Evolutionary conservation across 441 rosid genomes (phyloP), one percentile per base, ranked within the genome.

Genomic region (Croton laevigatus): DNA sequence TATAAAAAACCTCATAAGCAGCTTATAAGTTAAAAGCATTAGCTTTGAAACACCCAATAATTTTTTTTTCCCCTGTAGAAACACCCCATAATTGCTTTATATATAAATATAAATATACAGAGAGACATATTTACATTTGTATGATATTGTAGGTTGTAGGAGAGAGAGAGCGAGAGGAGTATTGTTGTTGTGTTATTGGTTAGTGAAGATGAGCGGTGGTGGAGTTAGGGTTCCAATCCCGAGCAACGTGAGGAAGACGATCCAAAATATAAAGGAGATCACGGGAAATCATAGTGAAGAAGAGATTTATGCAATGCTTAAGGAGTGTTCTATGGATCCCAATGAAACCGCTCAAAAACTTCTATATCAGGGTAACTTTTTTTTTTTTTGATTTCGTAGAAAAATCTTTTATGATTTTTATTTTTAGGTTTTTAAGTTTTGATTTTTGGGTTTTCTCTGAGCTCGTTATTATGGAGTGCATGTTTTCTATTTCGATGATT

Each of bases 251-350:
- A 77, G 81, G 81, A 87, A 85, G 81, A 83, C 46, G 92, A 83
- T 94, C 91, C 92, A 87, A 57, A 69, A 72, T 75, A 76, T 94
- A 11, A 88, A 90, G 81, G 98, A 94, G 90, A 87, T 86, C 90
- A 81, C 90, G 52, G 83, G 85, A 54, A 86, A 85, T 74, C 93
- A 91, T 78, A 85, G 85, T 71, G 93, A 93, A 46, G 98, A 94
- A 19, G 98, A 94, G 87, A 91, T 94, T 85, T 84, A 82, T 73
- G 91, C 97, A 83, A 91, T 91, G 95, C 97, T 94, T 59, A 82
- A 78, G 80, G 96, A 89, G 54, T 94, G 98, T 52, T 84, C 86
- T 14, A 91, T 91, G 98, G 94, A 94, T 91, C 98, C 97, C 72
- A 88, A 94, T 62, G 97, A 94, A 80, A 82, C 98, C 60, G 49